Evolutionary conservation across 1,139 yeast species (phyloP).

Genomic region (Taphrina populina): DNA sequence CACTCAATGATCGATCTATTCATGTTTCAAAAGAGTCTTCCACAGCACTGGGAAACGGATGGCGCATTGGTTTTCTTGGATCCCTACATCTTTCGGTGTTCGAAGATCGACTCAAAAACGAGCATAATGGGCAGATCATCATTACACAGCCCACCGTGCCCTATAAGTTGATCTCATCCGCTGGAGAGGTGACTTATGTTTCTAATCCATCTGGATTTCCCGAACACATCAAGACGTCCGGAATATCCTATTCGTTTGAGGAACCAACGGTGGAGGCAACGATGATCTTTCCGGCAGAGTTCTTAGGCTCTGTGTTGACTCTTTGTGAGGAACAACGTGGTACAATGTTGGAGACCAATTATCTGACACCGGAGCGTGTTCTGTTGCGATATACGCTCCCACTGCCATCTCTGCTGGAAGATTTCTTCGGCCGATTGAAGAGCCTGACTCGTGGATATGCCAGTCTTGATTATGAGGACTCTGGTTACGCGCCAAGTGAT

Average conservation of each 20-base stretch:
- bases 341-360: slow-evolving; percentile 72
- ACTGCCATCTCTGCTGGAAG: slow-evolving; percentile 84
- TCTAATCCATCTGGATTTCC: slow-evolving; percentile 95
- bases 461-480: slow-evolving; percentile 89
- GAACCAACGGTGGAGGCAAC: slow-evolving; percentile 91
- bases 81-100: slow-evolving; percentile 94
- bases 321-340: slow-evolving; percentile 85
- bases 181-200: slow-evolving; percentile 64
- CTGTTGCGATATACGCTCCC: slow-evolving; percentile 78
- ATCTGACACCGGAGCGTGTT: slow-evolving; percentile 69
- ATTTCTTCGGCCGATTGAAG: slow-evolving; percentile 88
- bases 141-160: slow-evolving; percentile 97
- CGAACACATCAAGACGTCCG: slow-evolving; percentile 46
- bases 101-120: slow-evolving; percentile 84
- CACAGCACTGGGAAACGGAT: slow-evolving; percentile 92
- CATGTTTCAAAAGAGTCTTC: slow-evolving; percentile 87
- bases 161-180: slow-evolving; percentile 64
- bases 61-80: slow-evolving; percentile 94
- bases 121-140: slow-evolving; percentile 88
- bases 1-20: slow-evolving; percentile 87
- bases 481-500: slow-evolving; percentile 77
- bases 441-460: slow-evolving; percentile 92
- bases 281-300: slow-evolving; percentile 88
- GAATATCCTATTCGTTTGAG: slow-evolving; percentile 52
- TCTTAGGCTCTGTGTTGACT: slow-evolving; percentile 79